phyloP scores from a whole-genome alignment of 1,284 basidiomycete species.

The Malassezia japonica region DNA sequence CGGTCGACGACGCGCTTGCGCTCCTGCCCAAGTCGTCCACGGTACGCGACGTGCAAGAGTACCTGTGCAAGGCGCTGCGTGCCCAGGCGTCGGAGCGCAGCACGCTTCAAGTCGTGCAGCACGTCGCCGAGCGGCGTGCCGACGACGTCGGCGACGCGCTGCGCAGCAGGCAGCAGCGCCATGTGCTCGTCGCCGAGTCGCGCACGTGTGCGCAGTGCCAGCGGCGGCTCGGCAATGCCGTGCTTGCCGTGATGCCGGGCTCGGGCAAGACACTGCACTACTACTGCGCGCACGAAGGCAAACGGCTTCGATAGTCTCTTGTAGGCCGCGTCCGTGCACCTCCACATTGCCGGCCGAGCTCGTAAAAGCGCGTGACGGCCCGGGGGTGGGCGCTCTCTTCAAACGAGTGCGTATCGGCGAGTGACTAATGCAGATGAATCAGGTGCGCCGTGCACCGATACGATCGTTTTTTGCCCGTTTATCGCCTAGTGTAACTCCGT shows the following conservation, averaged over 20 bases:
- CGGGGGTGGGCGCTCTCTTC: no score
- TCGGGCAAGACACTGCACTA: slow-evolving; percentile 40
- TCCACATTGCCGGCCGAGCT: no score
- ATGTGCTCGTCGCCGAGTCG: slow-evolving; percentile 82
- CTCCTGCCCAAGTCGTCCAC: slow-evolving; percentile 79
- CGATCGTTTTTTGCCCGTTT: no score
- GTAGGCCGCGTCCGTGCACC: no score
- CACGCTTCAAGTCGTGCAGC: slow-evolving; percentile 53
- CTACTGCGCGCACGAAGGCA: slow-evolving; percentile 30
- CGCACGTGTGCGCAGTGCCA: slow-evolving; percentile 85
- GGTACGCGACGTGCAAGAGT: slow-evolving; percentile 66
- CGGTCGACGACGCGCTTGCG: slow-evolving; percentile 67
- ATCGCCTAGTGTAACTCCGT: no score
- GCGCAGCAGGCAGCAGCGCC: slow-evolving; percentile 64
- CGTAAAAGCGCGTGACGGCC: no score
- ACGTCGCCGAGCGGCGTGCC: slow-evolving; percentile 60
- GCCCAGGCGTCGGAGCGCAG: slow-evolving; percentile 20
- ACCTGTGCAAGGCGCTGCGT: slow-evolving; percentile 49
- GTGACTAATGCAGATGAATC: no score
- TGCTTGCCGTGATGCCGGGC: slow-evolving; percentile 68
- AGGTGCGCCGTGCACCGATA: no score
- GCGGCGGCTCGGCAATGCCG: slow-evolving; percentile 83
- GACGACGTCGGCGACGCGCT: slow-evolving; percentile 64
- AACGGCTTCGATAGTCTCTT: no score
- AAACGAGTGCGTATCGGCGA: no score